Evolutionary conservation across 176 grass and related monocot genomes (phyloP), one percentile per base, ranked within the genome.

Genomic region (Coix lacrymajobi): DNA sequence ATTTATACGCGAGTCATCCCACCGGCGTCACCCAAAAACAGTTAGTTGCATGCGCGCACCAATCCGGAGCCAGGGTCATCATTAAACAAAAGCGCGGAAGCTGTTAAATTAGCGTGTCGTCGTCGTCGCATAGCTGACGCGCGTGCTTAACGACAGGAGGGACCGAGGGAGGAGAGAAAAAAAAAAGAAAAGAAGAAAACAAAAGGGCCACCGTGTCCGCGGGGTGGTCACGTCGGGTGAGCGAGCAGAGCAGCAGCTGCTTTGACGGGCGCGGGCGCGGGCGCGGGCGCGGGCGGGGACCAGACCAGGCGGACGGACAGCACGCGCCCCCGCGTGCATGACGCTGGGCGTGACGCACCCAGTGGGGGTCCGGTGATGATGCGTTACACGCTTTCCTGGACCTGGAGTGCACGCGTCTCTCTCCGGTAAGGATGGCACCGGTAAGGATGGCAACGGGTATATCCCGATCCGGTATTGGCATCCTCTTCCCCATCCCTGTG

Each of bases 101-200:
- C 26, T 24, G 41, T 6, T 65, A 25, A 25, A n/a, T 54, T 58
- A 58, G 8, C n/a, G 54, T 58, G 54, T 58, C 54, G 54, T 58
- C 8, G 54, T 58, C 54, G 54, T 58, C 8, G 22, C 24, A 46
- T 17, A 57, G 7, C 51, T 57, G 73, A 52, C 49, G 24, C 49
- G 14, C 70, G 63, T 78, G 83, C 49, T 85, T 26, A 69, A 78
- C 73, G 83, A 78, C 49, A 14, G 11, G 8, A 38, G 6, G 44
- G 2, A 22, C 14, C 7, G 8, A 38, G 6, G 44, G 2, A 22
- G 16, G 8, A 9, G 1, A 6, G 38, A 6, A 39, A 17, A 5
- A 20, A 7, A 20, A 20, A 4, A 54, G n/a, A 54, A 1, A 49
- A 20, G 17, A 51, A 9, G 8, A 54, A 8, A 54, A 52, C 6